A percentile compares a stretch with the other conserved stretches of the same genome.
Evolutionary conservation across 1,139 yeast species (phyloP).

Genomic region (Saccharomyces hybrid): DNA sequence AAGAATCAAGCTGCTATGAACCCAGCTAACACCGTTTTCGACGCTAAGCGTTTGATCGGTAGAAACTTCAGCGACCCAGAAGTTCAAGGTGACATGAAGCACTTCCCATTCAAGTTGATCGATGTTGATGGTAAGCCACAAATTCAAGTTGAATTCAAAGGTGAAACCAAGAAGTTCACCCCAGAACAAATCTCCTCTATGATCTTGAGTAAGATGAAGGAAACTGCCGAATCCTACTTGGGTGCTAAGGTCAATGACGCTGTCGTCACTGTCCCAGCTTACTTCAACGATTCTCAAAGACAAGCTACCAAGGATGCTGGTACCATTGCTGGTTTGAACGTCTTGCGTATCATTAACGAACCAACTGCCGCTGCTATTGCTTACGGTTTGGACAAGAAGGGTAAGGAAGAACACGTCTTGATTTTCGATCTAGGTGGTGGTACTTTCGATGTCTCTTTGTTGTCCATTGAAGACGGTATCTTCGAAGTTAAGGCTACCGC

Average conservation of each 20-base stretch:
- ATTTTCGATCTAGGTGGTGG: conserved; percentile 99
- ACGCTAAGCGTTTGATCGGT: conserved; percentile 97
- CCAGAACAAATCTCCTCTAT: conserved; percentile 97
- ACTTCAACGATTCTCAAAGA: conserved; percentile 97
- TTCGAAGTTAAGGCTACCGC: conserved; percentile 98
- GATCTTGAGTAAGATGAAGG: conserved; percentile 98
- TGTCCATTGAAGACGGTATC: conserved; percentile 95
- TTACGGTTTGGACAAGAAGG: conserved; percentile 91
- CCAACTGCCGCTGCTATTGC: conserved; percentile 99
- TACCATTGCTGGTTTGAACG: conserved; percentile 95
- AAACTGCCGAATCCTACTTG: conserved; percentile 91
- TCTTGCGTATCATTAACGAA: conserved; percentile 94
- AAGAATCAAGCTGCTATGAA: conserved; percentile 98
- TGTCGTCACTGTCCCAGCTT: conserved; percentile 95
- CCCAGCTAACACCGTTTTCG: conserved; percentile 96
- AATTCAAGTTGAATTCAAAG: conserved; percentile 91
- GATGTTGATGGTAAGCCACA: conserved; percentile 84
- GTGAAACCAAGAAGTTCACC: conserved; percentile 87
- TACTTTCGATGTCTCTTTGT: conserved; percentile 95
- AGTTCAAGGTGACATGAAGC: conserved; percentile 92
- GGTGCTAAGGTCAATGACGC: conserved; percentile 92
- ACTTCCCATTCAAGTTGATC: conserved; percentile 94
- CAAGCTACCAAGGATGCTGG: conserved; percentile 99
- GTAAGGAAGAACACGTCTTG: conserved; percentile 82
- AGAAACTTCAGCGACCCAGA: conserved; percentile 85